Evolutionary conservation across 2,329 filamentous ascomycete species (phyloP), one percentile per base, ranked within the genome.

Genomic region (Aspergillus sp.): DNA sequence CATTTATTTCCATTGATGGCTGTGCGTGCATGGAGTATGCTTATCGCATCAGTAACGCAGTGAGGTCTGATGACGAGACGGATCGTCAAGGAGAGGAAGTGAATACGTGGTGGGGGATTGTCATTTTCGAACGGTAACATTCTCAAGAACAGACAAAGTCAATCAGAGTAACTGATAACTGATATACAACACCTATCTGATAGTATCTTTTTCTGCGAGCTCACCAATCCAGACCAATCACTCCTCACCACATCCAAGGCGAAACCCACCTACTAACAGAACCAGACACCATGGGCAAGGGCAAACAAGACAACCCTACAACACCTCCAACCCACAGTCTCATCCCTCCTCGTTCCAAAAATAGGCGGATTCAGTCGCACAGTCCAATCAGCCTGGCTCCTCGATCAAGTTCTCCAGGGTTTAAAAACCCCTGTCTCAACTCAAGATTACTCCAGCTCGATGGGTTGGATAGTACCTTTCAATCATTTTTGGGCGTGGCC

Each of bases 81-180:
- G n/a, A n/a, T n/a, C n/a, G n/a, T n/a, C n/a, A n/a, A n/a, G n/a
- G n/a, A 46, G 60, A 61, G 48, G 52, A 52, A 37, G 33, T 36
- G 4, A 62, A 58, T 47, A 63, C 57, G 7, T 64, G 58, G 59
- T 62, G 57, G 60, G 56, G 51, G 12, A 49, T 64, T 33, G 27
- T 56, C 6, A 57, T 62, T 7, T 58, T 46, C 33, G 61, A 64
- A 43, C 46, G 59, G 59, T 63, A 51, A 6, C n/a, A n/a, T n/a
- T n/a, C n/a, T n/a, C n/a, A 31, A 19, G 19, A 19, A 19, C 19
- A 19, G 19, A 19, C 19, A 19, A 19, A 2, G 19, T 19, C 19
- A 19, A 19, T 19, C 19, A 19, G 19, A 19, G 19, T 19, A 19
- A 19, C 19, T 19, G 19, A 19, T 19, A 19, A 19, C 19, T 19